Base-by-base conservation (phyloP, 192 early-diverging fungal genomes). In the Funneliformis mosseae region DNA sequence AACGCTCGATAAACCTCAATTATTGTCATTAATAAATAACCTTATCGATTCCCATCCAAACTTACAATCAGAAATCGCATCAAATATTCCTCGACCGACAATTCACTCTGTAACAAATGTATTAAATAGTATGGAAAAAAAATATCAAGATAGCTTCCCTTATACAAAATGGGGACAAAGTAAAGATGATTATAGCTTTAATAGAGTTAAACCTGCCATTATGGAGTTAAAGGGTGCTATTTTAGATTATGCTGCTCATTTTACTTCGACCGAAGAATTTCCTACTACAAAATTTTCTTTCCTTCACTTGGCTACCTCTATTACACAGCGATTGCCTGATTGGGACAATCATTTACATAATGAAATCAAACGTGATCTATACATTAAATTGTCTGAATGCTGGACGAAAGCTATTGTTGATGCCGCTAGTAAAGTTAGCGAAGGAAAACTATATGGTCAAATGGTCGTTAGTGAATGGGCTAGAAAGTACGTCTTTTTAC, bases 181-280 rank as follows among this genome's bases (percentile, higher is more conserved):
- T 1, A 85, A 88, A 38, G 96, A 97, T 84, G 94, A 95, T 84
- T 99, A 99, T 85, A 91, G 95, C 8, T 97, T 92, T 85, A 92
- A 94, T 83, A 89, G 97, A 74, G 95, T 97, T 61, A 88, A 90
- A 78, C 91, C 93, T 60, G 85, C 87, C 9, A 83, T 98, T 27
- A 84, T 88, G 4, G 95, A 97, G 74, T 87, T 97, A 25, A 83
- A 87, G 84, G 91, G 92, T 74, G 92, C 90, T 33, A 87, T 94
- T 50, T 82, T 89, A 21, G 90, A 91, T 83, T 94, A 95, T 77
- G 85, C 93, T 41, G 92, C 93, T 82, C 94, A 97, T 78, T 91
- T 92, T 75, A 89, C 92, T 62, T 88, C 93, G 61, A 88, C 94
- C 43, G 92, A 92, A 76, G 95, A 97, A 79, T 96, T 93, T 81